Conservation (phyloP, 192 early-diverging fungal genomes). For the Umbelopsis sp. region DNA sequence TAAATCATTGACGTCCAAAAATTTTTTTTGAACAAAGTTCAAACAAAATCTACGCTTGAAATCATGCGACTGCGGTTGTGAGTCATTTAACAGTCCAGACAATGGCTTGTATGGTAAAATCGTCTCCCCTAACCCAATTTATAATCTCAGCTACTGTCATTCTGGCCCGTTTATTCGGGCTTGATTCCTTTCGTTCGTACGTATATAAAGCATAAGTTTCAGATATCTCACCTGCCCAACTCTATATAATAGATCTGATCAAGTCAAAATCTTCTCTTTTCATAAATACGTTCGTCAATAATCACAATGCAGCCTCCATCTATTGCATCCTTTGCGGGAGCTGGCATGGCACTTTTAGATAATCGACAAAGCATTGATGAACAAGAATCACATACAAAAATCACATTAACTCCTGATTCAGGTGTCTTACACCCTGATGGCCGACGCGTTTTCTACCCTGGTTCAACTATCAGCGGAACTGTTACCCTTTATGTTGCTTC, state of each 20-base stretch:
- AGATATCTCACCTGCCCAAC: not conserved
- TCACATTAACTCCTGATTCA: not conserved
- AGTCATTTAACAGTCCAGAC: not conserved
- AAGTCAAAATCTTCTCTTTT: not conserved
- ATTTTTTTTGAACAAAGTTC: slow-evolving; percentile 1
- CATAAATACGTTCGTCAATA: too few species aligned
- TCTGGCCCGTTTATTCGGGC: not conserved
- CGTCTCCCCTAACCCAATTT: slow-evolving; percentile 2
- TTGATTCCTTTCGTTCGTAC: not conserved
- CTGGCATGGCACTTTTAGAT: not conserved
- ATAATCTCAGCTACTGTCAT: slow-evolving; percentile 1
- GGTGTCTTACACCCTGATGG: slow-evolving; percentile 2
- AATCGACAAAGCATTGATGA: not conserved
- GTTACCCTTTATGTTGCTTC: slow-evolving; percentile 12
- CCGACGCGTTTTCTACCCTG: slow-evolving; percentile 13
- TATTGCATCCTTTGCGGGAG: not conserved
- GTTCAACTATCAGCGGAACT: slow-evolving; percentile 22
- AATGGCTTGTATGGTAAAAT: not conserved
- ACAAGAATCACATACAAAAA: not conserved
- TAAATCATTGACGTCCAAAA: too few species aligned
- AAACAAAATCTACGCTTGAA: not conserved
- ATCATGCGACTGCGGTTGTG: slow-evolving; percentile 10
- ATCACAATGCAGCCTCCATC: not conserved
- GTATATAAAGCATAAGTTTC: not conserved
- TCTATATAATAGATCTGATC: not conserved